A percentile compares a stretch with the other conserved stretches of the same genome.
phyloP scores from a whole-genome alignment of 345 rosid species.

The Microcos paniculata region DNA sequence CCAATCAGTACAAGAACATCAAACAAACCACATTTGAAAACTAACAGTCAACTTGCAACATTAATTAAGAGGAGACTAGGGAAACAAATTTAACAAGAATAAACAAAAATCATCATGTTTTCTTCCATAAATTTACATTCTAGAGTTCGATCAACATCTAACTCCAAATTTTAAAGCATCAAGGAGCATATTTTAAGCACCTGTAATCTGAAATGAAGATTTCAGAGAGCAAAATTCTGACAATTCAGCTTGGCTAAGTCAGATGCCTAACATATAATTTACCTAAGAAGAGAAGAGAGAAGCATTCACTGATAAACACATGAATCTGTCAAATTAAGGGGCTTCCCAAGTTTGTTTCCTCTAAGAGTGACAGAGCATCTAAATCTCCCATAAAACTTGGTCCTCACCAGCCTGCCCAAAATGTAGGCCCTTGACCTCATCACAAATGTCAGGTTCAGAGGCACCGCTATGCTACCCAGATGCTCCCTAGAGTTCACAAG shows the following conservation, averaged over 20 bases:
- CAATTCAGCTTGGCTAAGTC: background rate
- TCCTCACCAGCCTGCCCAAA: conserved; percentile 63
- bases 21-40: background rate
- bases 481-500: conserved; percentile 38
- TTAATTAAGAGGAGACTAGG: background rate
- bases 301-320: conserved; percentile 43
- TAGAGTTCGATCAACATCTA: background rate
- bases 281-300: background rate
- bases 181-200: background rate
- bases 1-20: background rate
- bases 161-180: background rate
- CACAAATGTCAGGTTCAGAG: conserved; percentile 72
- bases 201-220: background rate
- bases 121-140: background rate
- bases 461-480: conserved; percentile 42
- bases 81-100: background rate
- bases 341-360: conserved; percentile 61
- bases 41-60: no score
- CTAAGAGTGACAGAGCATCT: conserved; percentile 61
- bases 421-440: conserved; percentile 84
- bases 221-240: background rate
- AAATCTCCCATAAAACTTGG: conserved; percentile 54
- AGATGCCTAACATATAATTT: background rate
- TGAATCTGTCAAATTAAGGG: conserved; percentile 43
- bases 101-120: background rate